Evolutionary conservation across 345 rosid genomes (phyloP).

Genomic region (Eucalyptus paniculata): DNA sequence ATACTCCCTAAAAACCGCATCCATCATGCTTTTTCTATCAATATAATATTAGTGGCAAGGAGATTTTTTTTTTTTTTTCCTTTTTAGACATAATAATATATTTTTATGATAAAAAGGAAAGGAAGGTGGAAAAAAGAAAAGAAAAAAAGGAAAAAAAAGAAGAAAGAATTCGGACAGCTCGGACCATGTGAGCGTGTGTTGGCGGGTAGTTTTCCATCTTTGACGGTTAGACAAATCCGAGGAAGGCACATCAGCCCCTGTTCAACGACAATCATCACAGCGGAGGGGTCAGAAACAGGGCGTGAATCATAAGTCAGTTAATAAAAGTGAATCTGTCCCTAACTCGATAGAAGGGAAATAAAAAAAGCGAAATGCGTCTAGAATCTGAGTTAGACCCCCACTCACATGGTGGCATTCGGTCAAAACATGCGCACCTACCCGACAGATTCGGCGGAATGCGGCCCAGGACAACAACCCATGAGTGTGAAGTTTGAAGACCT

Average conservation of each 20-base stretch:
- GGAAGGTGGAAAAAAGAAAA: background rate
- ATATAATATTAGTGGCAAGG: background rate
- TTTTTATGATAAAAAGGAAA: background rate
- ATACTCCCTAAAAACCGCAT: slow-evolving; percentile 57
- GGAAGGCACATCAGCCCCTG: slow-evolving; percentile 1
- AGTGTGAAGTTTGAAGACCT: background rate
- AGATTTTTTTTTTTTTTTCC: background rate
- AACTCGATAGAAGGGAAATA: background rate
- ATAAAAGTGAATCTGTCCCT: background rate
- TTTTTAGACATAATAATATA: background rate
- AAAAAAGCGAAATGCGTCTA: background rate
- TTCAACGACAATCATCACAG: background rate
- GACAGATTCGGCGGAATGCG: background rate
- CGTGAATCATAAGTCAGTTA: background rate
- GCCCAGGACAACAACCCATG: background rate
- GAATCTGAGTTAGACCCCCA: background rate
- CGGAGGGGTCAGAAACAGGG: background rate
- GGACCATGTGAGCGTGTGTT: background rate
- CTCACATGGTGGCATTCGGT: background rate
- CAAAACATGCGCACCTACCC: background rate
- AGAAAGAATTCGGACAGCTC: background rate
- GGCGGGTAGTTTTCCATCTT: background rate
- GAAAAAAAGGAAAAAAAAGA: background rate
- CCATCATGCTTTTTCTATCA: slow-evolving; percentile 21
- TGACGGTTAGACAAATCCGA: slow-evolving; percentile 16